Base-by-base conservation (phyloP, 305 asterid genomes). In the Rubia peregrina region DNA sequence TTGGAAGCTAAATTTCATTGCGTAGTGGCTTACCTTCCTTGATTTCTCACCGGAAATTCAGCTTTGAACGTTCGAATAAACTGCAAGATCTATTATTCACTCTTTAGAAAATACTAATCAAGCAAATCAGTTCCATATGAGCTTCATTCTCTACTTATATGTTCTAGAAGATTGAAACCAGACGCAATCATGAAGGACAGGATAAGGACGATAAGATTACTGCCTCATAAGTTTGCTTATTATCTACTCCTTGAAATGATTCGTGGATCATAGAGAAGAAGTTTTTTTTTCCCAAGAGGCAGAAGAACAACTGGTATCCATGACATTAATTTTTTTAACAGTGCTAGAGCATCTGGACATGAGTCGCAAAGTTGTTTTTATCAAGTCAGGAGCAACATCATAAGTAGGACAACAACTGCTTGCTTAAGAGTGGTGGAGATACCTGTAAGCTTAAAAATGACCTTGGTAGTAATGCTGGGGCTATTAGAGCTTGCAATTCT, bases 391-490 rank as follows among this genome's bases (percentile, higher is more conserved):
- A 38, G 68, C 56, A 19, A 49, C 9, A 63, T 14, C 41, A 19
- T 62, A 9, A 11, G 38, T 11, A 69, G 40, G 42, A 13, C 24
- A 69, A 0, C 6, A 30, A 11, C n/a, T 12, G 13, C 65, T 43
- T 40, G 21, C 17, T 73, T 46, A 36, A 67, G 64, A 17, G 61
- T 1, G 48, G 3, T 5, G 63, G 26, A 36, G 46, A 42, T 84
- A 87, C 97, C 95, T 87, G 96, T 78, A 92, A 77, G 81, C 87
- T 92, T n/a, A 87, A 73, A 82, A 90, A 88, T 5, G 92, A 80
- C 73, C 96, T 85, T 0, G 98, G 98, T 56, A 92, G 76, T 74
- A 92, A 46, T 68, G 97, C 96, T 73, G 98, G 98, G 81, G 95
- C 91, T 69, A 90, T 75, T 63, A 90, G 74, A 76, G 96, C 91